Conservation (phyloP, 192 early-diverging fungal genomes). For the Geranomyces variabilis region DNA sequence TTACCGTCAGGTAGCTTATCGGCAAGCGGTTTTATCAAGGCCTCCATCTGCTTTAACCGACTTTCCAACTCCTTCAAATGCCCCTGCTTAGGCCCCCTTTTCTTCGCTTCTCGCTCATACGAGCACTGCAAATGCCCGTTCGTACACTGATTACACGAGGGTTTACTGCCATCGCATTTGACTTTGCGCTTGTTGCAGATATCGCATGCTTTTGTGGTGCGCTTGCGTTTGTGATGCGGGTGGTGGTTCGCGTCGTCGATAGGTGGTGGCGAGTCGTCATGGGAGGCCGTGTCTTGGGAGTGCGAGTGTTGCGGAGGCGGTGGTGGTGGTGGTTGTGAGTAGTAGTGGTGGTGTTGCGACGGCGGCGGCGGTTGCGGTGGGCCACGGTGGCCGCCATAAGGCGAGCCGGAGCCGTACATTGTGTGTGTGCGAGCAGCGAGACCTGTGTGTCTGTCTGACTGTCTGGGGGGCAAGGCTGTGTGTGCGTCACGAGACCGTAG, state of each 20-base stretch:
- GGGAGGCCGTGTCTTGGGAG: too few species aligned
- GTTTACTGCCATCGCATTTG: conserved; percentile 82
- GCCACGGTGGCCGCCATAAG: too few species aligned
- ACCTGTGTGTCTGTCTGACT: too few species aligned
- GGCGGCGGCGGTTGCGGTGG: too few species aligned
- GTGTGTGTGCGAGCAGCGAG: too few species aligned
- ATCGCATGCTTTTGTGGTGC: conserved; percentile 45
- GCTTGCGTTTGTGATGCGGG: conserved; percentile 34
- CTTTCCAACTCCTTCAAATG: conserved; percentile 35
- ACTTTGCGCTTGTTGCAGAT: conserved; percentile 68
- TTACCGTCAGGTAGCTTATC: neutral
- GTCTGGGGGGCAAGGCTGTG: too few species aligned
- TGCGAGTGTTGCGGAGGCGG: too few species aligned
- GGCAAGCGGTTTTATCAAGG: conserved; percentile 20
- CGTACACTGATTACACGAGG: conserved; percentile 78
- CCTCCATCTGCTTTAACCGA: conserved; percentile 39
- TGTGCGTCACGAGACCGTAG: too few species aligned
- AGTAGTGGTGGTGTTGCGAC: too few species aligned
- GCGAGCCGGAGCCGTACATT: too few species aligned
- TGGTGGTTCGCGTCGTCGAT: conserved; percentile 18
- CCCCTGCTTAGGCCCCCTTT: conserved; percentile 68
- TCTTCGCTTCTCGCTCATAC: conserved; percentile 84
- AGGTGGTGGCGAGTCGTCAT: conserved; percentile 7
- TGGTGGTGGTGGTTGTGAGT: too few species aligned
- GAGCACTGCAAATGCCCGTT: conserved; percentile 70